Conservation (phyloP, 2,329 filamentous ascomycete genomes). For the Blastomyces parvus region DNA sequence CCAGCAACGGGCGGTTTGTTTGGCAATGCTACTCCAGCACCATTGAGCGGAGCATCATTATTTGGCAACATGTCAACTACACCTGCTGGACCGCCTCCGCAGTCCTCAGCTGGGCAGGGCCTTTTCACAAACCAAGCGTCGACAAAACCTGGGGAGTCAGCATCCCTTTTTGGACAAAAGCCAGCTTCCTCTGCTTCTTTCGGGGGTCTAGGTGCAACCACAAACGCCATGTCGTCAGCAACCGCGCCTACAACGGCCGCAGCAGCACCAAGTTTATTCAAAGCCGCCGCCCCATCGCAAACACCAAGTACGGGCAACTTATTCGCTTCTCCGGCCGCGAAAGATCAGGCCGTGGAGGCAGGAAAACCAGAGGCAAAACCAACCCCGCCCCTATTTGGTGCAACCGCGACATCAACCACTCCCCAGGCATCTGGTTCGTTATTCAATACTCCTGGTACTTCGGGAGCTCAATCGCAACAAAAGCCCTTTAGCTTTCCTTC, state of each 20-base stretch:
- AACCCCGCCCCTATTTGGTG: constrained; percentile 11
- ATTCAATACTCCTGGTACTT: constrained; percentile 8
- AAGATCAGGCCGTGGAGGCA: constrained; percentile 4
- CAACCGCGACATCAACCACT: constrained; percentile 16
- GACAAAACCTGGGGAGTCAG: constrained; percentile 22
- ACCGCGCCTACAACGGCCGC: constrained; percentile 16
- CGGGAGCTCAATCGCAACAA: constrained; percentile 8
- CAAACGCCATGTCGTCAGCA: constrained; percentile 21
- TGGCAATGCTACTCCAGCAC: constrained; percentile 30
- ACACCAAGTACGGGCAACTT: constrained; percentile 22
- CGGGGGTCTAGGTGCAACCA: constrained; percentile 7
- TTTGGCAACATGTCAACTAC: constrained; percentile 41
- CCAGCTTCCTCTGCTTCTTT: not conserved
- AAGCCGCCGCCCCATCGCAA: constrained; percentile 25
- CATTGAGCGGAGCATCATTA: constrained; percentile 24
- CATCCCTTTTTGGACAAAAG: constrained; percentile 6
- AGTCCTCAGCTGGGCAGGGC: constrained; percentile 22
- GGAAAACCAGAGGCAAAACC: constrained; percentile 10
- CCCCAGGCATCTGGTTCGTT: constrained; percentile 13
- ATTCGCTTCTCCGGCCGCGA: constrained; percentile 16
- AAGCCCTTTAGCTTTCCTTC: constrained; percentile 7
- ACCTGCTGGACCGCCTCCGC: constrained; percentile 42
- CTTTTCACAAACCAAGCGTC: constrained; percentile 21
- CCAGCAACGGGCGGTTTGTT: constrained; percentile 22
- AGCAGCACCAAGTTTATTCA: constrained; percentile 19